These are phyloP conservation scores for Basipetospora sp. DNA, from an alignment of 2,329 filamentous ascomycete species.

Conservation along the genomic window DNA sequence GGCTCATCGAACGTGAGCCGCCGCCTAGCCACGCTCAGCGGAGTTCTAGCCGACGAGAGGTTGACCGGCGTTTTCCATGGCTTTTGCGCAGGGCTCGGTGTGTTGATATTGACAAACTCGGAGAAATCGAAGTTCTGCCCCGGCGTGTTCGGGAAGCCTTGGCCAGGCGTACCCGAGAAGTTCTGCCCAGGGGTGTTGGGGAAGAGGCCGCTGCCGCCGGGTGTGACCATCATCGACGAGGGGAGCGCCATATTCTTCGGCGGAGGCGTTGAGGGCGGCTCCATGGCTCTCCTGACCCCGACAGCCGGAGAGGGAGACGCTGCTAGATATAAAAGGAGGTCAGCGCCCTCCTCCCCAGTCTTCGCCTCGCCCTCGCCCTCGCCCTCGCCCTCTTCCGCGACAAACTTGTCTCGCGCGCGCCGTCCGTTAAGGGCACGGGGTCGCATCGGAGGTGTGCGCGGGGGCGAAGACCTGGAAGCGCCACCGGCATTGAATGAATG, in stretches of 20 bases:
- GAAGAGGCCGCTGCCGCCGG: constrained; percentile 53
- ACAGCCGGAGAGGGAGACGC: constrained; percentile 80
- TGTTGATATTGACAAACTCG: constrained; percentile 85
- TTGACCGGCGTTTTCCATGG: constrained; percentile 69
- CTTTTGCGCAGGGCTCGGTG: constrained; percentile 82
- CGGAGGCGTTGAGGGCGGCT: constrained; percentile 61
- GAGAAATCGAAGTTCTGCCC: constrained; percentile 79
- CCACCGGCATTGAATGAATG: constrained; percentile 52
- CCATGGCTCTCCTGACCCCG: constrained; percentile 40
- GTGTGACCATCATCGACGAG: constrained; percentile 81
- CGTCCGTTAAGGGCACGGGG: constrained; percentile 32
- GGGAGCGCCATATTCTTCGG: constrained; percentile 53
- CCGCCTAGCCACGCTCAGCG: constrained; percentile 54
- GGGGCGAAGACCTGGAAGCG: constrained; percentile 62
- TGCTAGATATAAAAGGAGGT: constrained; percentile 69
- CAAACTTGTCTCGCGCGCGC: constrained; percentile 32
- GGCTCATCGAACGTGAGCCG: constrained; percentile 66
- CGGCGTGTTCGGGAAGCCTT: constrained; percentile 64
- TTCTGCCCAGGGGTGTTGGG: constrained; percentile 65
- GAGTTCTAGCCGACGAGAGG: constrained; percentile 34
- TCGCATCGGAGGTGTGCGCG: constrained; percentile 63
- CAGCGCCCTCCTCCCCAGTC: constrained; percentile 63
- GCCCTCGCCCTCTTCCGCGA: constrained; percentile 21
- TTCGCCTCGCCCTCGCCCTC: constrained; percentile 30
- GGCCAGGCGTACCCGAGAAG: constrained; percentile 63